A percentile compares a stretch with the other conserved stretches of the same genome.
phyloP scores from a whole-genome alignment of 495 filamentous ascomycete genomes.

The Zalerion maritima region DNA sequence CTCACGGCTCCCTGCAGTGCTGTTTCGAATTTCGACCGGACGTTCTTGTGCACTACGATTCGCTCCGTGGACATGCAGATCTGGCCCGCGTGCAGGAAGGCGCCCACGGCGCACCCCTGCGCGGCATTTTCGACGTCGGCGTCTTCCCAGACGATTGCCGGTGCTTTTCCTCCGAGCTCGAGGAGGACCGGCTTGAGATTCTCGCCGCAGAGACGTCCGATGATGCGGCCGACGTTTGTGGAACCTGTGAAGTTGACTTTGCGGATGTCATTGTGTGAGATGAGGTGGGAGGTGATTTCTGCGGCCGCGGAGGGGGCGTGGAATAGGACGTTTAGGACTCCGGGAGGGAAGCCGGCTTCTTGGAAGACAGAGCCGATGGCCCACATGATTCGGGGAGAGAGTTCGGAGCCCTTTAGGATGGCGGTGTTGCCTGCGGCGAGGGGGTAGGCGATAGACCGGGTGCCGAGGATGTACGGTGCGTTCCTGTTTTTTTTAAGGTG shows the following conservation, averaged over 20 bases:
- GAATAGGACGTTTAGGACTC: slow-evolving; percentile 43
- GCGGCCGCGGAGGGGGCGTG: slow-evolving; percentile 37
- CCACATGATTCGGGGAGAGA: slow-evolving; percentile 61
- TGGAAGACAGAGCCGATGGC: slow-evolving; percentile 53
- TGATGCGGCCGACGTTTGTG: slow-evolving; percentile 41
- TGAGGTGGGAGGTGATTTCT: slow-evolving; percentile 39
- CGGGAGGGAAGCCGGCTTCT: slow-evolving; percentile 55
- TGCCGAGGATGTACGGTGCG: slow-evolving; percentile 55
- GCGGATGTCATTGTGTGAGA: slow-evolving; percentile 37
- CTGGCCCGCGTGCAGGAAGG: slow-evolving; percentile 54
- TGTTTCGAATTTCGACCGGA: slow-evolving; percentile 50
- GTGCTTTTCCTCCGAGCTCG: slow-evolving; percentile 56
- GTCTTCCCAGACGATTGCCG: slow-evolving; percentile 50
- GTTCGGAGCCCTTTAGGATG: slow-evolving; percentile 65
- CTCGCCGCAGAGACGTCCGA: slow-evolving; percentile 42
- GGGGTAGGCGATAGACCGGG: slow-evolving; percentile 55
- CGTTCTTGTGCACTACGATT: slow-evolving; percentile 61
- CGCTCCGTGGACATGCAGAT: slow-evolving; percentile 88
- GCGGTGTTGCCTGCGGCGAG: slow-evolving; percentile 69
- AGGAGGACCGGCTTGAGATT: slow-evolving; percentile 53
- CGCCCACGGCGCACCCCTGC: slow-evolving; percentile 30
- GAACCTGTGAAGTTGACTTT: slow-evolving; percentile 60
- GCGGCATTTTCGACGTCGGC: slow-evolving; percentile 48
- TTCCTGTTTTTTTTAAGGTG: slow-evolving; percentile 36
- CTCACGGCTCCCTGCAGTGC: slow-evolving; percentile 40